These are phyloP conservation scores for Wolfiporia cocos DNA, from an alignment of 1,284 basidiomycete genomes.

Conservation along the genomic window DNA sequence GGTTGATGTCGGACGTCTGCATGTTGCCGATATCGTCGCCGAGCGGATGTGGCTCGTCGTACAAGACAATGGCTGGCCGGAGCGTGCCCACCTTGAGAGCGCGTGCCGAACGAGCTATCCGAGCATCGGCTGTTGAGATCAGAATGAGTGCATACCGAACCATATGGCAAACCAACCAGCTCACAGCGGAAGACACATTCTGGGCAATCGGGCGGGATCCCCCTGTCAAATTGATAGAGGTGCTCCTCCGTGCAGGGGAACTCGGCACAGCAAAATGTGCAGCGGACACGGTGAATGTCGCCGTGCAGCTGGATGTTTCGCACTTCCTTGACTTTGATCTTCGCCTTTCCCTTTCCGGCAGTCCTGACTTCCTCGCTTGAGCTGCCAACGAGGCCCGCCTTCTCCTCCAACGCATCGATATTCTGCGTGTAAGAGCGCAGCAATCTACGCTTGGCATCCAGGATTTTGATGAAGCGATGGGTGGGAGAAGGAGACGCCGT, in stretches of 20 bases:
- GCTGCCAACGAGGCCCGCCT: constrained; percentile 67
- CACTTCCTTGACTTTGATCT: constrained; percentile 61
- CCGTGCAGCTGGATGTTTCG: constrained; percentile 90
- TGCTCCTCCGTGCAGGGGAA: constrained; percentile 62
- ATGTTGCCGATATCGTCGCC: constrained; percentile 83
- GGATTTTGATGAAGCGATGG: constrained; percentile 82
- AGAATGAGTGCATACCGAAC: constrained; percentile 9
- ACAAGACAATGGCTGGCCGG: constrained; percentile 85
- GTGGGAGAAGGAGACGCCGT: constrained; percentile 79
- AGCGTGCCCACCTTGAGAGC: constrained; percentile 73
- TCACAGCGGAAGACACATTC: constrained; percentile 75
- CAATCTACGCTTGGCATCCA: constrained; percentile 81
- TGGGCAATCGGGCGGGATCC: constrained; percentile 75
- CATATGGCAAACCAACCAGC: constrained; percentile 24
- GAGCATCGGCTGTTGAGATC: constrained; percentile 53
- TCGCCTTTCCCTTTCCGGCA: constrained; percentile 55
- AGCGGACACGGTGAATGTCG: constrained; percentile 84
- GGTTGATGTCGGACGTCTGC: constrained; percentile 64
- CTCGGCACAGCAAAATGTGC: constrained; percentile 74
- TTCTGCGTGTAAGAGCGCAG: constrained; percentile 93
- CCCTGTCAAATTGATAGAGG: constrained; percentile 57
- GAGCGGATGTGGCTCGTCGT: constrained; percentile 84
- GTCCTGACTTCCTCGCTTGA: constrained; percentile 47
- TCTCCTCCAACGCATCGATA: constrained; percentile 88
- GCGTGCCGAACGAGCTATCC: constrained; percentile 76